A percentile compares a stretch with the other conserved stretches of the same genome.
These are phyloP conservation scores for Volutella citrinella DNA, from an alignment of 2,329 filamentous ascomycete species.

Conservation along the genomic window DNA sequence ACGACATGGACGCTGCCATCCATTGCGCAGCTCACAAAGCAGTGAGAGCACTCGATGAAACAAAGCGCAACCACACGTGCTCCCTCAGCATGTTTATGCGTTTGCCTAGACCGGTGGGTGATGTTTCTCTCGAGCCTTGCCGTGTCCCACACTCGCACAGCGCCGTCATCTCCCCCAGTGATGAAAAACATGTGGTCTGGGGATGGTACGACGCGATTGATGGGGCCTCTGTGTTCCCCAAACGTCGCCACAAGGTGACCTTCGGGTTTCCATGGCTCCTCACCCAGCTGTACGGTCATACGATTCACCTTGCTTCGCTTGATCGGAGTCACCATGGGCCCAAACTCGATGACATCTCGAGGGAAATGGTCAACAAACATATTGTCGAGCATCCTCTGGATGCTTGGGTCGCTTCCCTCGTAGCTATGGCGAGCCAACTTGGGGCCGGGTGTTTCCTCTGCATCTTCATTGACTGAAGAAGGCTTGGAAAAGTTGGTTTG, in stretches of 20 bases:
- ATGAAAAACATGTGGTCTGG: constrained; percentile 95
- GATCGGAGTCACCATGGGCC: constrained; percentile 73
- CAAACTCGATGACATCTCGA: constrained; percentile 67
- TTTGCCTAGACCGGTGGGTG: constrained; percentile 81
- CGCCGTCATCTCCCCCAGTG: constrained; percentile 87
- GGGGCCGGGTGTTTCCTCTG: constrained; percentile 32
- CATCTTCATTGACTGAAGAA: constrained; percentile 20
- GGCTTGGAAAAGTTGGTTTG: constrained; percentile 26
- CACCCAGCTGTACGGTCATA: constrained; percentile 40
- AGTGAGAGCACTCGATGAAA: constrained; percentile 92
- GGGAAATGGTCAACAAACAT: constrained; percentile 76
- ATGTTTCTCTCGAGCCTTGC: constrained; percentile 87
- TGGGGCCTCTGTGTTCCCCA: constrained; percentile 77
- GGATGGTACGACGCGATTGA: constrained; percentile 78
- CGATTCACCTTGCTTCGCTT: constrained; percentile 53
- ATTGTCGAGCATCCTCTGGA: constrained; percentile 72
- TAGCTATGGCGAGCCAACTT: constrained; percentile 73
- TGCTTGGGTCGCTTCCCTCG: constrained; percentile 69
- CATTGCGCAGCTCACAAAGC: constrained; percentile 84
- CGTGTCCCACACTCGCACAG: constrained; percentile 91
- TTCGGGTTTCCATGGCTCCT: constrained; percentile 72
- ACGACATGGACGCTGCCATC: constrained; percentile 91
- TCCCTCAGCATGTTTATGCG: constrained; percentile 70
- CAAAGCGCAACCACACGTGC: constrained; percentile 77
- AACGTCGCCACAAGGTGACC: constrained; percentile 85